A percentile compares a stretch with the other conserved stretches of the same genome.
These are phyloP conservation scores for Exophiala calicioides DNA, from an alignment of 2,329 filamentous ascomycete genomes.

Conservation along the genomic window DNA sequence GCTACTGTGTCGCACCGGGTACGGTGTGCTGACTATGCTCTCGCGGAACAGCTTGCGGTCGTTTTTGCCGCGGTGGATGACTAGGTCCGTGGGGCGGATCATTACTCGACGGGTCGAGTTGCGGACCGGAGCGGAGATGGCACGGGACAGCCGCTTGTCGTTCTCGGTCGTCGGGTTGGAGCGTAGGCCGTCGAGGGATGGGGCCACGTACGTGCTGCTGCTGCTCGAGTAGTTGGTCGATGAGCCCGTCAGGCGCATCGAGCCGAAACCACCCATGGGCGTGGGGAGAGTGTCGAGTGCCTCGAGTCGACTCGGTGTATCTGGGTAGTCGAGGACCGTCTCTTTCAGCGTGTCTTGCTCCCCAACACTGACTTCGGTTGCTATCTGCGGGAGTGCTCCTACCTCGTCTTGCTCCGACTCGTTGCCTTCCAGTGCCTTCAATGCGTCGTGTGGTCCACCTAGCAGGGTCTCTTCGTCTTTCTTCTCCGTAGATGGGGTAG, in stretches of 20 bases:
- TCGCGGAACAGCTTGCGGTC: slow-evolving; percentile 28
- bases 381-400: slow-evolving; percentile 5
- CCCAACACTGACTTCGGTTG: slow-evolving; percentile 1
- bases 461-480: background rate
- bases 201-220: slow-evolving; percentile 11
- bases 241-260: slow-evolving; percentile 20
- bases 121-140: slow-evolving; percentile 28
- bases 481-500: slow-evolving; percentile 4
- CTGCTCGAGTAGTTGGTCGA: slow-evolving; percentile 12
- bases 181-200: slow-evolving; percentile 25
- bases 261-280: slow-evolving; percentile 27
- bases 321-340: slow-evolving; percentile 21
- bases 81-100: slow-evolving; percentile 30
- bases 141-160: slow-evolving; percentile 24
- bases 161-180: slow-evolving; percentile 25
- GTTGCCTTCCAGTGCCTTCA: slow-evolving; percentile 23
- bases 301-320: slow-evolving; percentile 14
- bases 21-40: slow-evolving; percentile 31
- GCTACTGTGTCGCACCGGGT: slow-evolving; percentile 27
- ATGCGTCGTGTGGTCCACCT: slow-evolving; percentile 17
- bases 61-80: slow-evolving; percentile 20
- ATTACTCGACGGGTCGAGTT: slow-evolving; percentile 29
- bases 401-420: background rate
- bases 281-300: slow-evolving; percentile 26
- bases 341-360: slow-evolving; percentile 10